Percentiles rank a stretch among this genome's conserved stretches.
Conservation (phyloP, 1,284 basidiomycete genomes). For the Trichosporon faecale region DNA sequence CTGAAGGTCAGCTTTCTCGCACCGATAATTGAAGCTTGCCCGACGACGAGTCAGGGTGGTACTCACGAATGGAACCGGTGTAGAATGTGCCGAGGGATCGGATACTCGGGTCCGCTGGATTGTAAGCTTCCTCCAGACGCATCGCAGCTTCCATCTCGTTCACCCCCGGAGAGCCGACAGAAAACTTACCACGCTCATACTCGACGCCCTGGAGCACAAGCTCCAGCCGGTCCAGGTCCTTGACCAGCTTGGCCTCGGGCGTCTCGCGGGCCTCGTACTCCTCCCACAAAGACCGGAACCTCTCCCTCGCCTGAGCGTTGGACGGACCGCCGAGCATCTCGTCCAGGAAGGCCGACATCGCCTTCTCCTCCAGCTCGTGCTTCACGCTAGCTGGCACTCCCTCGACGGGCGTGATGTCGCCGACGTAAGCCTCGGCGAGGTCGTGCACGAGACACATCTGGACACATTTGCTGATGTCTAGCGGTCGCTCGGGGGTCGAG, state of each 20-base stretch:
- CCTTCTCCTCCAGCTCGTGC: constrained; percentile 63
- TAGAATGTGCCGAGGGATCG: constrained; percentile 48
- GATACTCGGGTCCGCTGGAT: constrained; percentile 44
- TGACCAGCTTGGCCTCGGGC: constrained; percentile 83
- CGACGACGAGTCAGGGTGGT: no score
- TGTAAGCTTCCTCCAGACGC: constrained; percentile 5
- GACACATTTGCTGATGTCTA: constrained; percentile 68
- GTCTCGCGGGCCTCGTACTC: constrained; percentile 87
- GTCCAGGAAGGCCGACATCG: constrained; percentile 84
- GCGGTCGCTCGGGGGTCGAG: constrained; percentile 57
- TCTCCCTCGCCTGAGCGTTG: constrained; percentile 64
- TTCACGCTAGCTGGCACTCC: constrained; percentile 81
- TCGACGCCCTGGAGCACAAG: constrained; percentile 68
- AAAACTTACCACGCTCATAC: constrained; percentile 55
- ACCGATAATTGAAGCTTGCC: not conserved
- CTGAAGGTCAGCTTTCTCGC: constrained; percentile 19
- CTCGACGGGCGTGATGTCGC: constrained; percentile 89
- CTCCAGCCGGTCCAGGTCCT: constrained; percentile 91
- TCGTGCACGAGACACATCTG: constrained; percentile 86
- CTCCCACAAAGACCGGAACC: constrained; percentile 77
- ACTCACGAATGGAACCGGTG: constrained; percentile 47
- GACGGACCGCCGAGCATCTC: constrained; percentile 76
- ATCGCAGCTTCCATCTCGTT: no score
- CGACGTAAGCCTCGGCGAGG: constrained; percentile 93
- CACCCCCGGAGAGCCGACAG: no score